Base-by-base conservation (phyloP, 805 yeast species). In the Cyberlindnera euphorbiae region DNA sequence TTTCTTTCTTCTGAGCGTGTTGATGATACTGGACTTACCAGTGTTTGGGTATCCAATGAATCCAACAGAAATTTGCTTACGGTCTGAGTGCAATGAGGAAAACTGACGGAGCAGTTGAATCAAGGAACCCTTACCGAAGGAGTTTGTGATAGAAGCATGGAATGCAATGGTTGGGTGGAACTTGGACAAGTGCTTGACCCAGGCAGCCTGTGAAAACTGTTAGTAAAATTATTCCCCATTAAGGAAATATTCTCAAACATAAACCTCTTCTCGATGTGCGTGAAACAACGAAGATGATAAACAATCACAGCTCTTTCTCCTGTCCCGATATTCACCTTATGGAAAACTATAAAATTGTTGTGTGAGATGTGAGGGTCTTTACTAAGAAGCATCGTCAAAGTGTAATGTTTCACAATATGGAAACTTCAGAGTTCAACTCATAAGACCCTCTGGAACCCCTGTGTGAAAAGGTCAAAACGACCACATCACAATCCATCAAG, bases 1-100 rank as follows among this genome's bases (percentile, higher is more conserved):
- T 66, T 90, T 93, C 75, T 93, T 93, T 60, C 81, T 79, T 58
- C 97, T 78, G 51, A 90, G 68, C 2, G 97, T 89, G 66, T 90
- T 90, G 55, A 90, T 90, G 48, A 90, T 87, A 28, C 96, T 85
- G 1, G 97, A 90, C 59, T 90, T 90, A 49, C 98, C 98, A n/a
- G 96, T 83, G 58, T 90, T 90, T 48, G 98, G 98, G 59, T 93
- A 90, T 12, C 98, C 98, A 56, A 90, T 89, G 53, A 90, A 85
- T 3, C 98, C 98, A 40, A 90, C 96, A 15, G 97, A 88, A 36
- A 90, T 88, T 62, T 90, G 98, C 59, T 88, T 83, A 64, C 97
- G 80, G 59, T 90, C 98, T 37, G 82, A 71, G 59, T 90, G 97
- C 46, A 90, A 68, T 24, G 86, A 73, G 4, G 96, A 83, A 54